Evolutionary conservation across 257 asterid species (phyloP).

Genomic region (Marsdenia floribunda): DNA sequence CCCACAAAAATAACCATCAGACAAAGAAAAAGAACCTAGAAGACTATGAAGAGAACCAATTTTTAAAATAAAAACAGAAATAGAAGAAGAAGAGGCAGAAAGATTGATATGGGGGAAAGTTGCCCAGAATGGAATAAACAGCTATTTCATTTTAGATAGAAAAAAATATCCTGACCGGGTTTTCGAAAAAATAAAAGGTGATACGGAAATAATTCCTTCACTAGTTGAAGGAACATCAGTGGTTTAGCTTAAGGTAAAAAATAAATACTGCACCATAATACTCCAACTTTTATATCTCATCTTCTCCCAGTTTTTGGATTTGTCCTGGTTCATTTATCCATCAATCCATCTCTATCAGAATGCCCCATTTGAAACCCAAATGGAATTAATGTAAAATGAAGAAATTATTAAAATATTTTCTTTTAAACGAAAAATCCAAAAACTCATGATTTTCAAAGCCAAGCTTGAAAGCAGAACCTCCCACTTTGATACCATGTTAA

Average conservation of each 20-base stretch:
- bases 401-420: neutral
- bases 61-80: no score
- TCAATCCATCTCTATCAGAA: neutral
- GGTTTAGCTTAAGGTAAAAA: neutral
- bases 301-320: neutral
- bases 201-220: neutral
- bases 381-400: neutral
- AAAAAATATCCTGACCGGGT: neutral
- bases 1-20: constrained; percentile 17
- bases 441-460: neutral
- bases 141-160: neutral
- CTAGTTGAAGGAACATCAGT: neutral
- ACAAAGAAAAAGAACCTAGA: neutral
- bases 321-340: neutral
- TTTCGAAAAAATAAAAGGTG: neutral
- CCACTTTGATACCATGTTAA: no score
- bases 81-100: neutral
- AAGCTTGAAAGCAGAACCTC: neutral
- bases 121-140: neutral
- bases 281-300: neutral
- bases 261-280: neutral
- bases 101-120: neutral
- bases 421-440: no score
- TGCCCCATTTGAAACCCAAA: neutral
- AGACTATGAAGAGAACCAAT: neutral